Conservation (phyloP, 331 rosid species). For the Malus hybrid region DNA sequence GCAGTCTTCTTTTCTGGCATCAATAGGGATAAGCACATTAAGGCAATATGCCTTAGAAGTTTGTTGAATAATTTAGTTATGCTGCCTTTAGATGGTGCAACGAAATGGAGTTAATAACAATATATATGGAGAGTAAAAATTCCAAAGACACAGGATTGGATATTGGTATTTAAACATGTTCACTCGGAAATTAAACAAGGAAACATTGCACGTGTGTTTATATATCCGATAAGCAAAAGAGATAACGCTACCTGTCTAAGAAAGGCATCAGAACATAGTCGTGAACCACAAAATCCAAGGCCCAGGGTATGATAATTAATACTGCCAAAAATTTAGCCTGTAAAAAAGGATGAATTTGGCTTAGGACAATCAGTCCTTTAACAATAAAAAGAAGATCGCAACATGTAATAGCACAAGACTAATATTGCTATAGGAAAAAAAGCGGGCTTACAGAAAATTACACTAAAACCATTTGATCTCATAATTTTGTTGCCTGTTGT, state of each 20-base stretch:
- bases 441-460: not conserved
- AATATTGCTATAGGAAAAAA: not conserved
- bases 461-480: not conserved
- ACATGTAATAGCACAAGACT: constrained; percentile 6
- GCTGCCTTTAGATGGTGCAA: not conserved
- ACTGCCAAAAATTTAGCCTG: constrained; percentile 90
- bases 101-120: not conserved
- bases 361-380: not conserved
- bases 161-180: too few relatives aligned
- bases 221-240: not conserved
- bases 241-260: constrained; percentile 62
- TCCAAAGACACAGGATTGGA: not conserved
- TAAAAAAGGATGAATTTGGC: constrained; percentile 8
- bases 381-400: not conserved
- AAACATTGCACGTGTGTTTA: not conserved
- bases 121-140: not conserved
- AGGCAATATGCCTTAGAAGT: not conserved
- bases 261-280: constrained; percentile 94
- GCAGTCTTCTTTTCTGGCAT: not conserved
- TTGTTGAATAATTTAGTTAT: not conserved
- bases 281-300: constrained; percentile 84
- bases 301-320: constrained; percentile 77
- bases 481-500: not conserved
- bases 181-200: not conserved
- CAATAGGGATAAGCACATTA: not conserved